phyloP scores from a whole-genome alignment of 345 rosid genomes.

The Tarenaya hassleriana region DNA sequence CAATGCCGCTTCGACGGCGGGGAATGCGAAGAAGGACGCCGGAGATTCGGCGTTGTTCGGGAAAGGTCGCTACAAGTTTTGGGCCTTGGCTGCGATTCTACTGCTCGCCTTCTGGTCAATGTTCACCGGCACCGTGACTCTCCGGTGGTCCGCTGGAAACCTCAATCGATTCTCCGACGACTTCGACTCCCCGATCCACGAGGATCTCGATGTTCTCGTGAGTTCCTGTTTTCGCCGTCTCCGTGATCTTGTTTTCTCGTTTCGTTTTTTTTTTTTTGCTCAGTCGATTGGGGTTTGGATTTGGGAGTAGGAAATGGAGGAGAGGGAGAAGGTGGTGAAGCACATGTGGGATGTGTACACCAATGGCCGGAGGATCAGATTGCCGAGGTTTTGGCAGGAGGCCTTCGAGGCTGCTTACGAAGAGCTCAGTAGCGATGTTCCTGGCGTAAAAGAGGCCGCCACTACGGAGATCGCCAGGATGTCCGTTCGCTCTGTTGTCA shows the following conservation, averaged over 20 bases:
- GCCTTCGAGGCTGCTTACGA: conserved; percentile 82
- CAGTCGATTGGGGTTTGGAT: neutral
- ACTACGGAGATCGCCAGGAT: conserved; percentile 69
- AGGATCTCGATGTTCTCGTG: conserved; percentile 75
- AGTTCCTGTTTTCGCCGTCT: conserved; percentile 14
- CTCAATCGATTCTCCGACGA: conserved; percentile 56
- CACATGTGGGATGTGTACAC: conserved; percentile 85
- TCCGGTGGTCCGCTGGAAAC: conserved; percentile 71
- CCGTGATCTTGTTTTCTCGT: conserved; percentile 8
- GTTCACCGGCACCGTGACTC: conserved; percentile 77
- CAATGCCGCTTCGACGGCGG: conserved; percentile 25
- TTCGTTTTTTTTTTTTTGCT: neutral
- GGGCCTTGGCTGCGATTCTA: conserved; percentile 74
- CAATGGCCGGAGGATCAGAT: conserved; percentile 61
- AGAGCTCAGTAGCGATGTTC: conserved; percentile 58
- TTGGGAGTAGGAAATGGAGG: conserved; percentile 65
- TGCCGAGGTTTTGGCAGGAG: conserved; percentile 72
- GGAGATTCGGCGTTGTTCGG: conserved; percentile 43
- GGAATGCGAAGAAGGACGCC: conserved; percentile 42
- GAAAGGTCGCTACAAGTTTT: conserved; percentile 64
- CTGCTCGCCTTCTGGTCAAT: conserved; percentile 77
- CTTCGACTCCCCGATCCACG: conserved; percentile 42
- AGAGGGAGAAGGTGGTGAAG: conserved; percentile 81
- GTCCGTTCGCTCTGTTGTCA: conserved; percentile 53
- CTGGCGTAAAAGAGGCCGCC: conserved; percentile 56